Percentiles rank a stretch among this genome's conserved stretches.
These are phyloP conservation scores for Myrica gale DNA, from an alignment of 306 rosid genomes.

Conservation along the genomic window DNA sequence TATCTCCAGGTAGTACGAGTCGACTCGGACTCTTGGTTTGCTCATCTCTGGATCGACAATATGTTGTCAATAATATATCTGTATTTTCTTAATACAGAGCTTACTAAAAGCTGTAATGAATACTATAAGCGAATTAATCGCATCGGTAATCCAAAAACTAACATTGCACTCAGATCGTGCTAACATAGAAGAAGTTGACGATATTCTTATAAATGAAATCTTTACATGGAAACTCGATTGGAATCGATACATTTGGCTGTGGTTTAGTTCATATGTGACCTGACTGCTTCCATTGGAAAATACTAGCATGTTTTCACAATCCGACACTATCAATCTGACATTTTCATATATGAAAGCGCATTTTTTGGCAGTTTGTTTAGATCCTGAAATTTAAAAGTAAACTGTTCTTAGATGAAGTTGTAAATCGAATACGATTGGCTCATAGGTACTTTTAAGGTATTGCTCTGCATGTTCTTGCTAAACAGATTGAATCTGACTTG, in stretches of 20 bases:
- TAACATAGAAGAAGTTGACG: background rate
- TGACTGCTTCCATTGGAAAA: background rate
- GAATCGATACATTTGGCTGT: background rate
- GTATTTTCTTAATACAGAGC: background rate
- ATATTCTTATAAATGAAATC: background rate
- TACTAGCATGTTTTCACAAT: background rate
- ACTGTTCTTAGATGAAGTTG: background rate
- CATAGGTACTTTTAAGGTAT: too few species aligned
- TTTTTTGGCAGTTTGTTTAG: background rate
- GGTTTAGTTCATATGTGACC: background rate
- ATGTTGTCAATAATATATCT: background rate
- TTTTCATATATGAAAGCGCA: background rate
- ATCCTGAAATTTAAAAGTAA: background rate
- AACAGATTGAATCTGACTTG: background rate
- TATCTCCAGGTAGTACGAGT: constrained; percentile 61
- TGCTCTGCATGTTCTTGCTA: background rate
- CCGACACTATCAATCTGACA: background rate
- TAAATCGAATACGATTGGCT: background rate
- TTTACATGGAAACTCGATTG: background rate
- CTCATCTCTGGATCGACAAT: constrained; percentile 10
- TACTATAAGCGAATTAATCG: background rate
- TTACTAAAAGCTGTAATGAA: background rate
- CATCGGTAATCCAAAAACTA: background rate
- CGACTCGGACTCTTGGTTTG: background rate
- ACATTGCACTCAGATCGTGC: background rate